Percentiles rank a stretch among this genome's conserved stretches.
Conservation (phyloP, 208 protist species). For the Acanthamoeba castellanii region DNA sequence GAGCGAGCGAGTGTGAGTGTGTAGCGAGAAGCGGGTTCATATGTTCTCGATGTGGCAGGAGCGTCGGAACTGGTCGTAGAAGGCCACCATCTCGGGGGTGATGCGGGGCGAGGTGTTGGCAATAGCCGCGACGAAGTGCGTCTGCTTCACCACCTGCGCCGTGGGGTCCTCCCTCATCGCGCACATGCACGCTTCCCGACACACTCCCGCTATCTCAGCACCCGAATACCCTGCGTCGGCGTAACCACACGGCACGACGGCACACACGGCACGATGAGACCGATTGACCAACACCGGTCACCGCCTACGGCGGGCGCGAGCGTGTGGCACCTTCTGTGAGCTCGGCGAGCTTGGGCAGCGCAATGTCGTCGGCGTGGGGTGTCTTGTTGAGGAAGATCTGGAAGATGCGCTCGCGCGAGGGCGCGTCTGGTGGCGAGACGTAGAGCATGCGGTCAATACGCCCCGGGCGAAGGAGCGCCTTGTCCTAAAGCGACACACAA, state of each 20-base stretch:
- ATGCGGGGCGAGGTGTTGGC: slow-evolving; percentile 15
- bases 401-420: slow-evolving; percentile 92
- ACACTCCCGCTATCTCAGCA: slow-evolving; percentile 61
- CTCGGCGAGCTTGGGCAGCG: slow-evolving; percentile 84
- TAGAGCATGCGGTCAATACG: slow-evolving; percentile 96
- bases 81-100: slow-evolving; percentile 56
- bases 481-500: slow-evolving; percentile 84
- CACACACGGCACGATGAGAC: background rate
- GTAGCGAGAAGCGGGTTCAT: background rate
- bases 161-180: slow-evolving; percentile 52
- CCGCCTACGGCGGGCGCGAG: no score
- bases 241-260: no score
- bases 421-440: slow-evolving; percentile 92
- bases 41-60: slow-evolving; percentile 23
- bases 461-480: slow-evolving; percentile 97
- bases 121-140: slow-evolving; percentile 60
- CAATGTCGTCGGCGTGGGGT: slow-evolving; percentile 87
- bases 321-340: slow-evolving; percentile 83
- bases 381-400: slow-evolving; percentile 91
- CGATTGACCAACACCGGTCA: background rate
- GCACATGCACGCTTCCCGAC: slow-evolving; percentile 65
- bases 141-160: slow-evolving; percentile 41
- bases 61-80: slow-evolving; percentile 61
- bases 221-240: slow-evolving; percentile 54
- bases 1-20: background rate